A percentile compares a stretch with the other conserved stretches of the same genome.
Evolutionary conservation across 1,284 basidiomycete genomes (phyloP).

Genomic region (Sporisorium exsertum): DNA sequence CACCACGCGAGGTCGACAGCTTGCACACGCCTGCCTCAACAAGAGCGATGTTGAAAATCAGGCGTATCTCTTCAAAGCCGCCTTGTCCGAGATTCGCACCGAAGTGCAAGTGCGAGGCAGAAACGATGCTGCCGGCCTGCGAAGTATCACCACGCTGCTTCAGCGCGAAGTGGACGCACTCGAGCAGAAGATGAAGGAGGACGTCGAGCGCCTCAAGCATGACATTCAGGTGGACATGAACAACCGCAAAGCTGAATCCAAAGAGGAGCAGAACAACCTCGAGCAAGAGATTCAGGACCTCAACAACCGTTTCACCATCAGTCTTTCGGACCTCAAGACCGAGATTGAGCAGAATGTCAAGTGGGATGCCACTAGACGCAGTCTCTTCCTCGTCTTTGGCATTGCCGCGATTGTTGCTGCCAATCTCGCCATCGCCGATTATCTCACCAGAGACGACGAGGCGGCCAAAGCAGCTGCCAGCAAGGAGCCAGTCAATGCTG

Average conservation of each 20-base stretch:
- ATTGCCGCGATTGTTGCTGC: slow-evolving; percentile 66
- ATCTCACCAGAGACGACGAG: slow-evolving; percentile 58
- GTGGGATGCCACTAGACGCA: slow-evolving; percentile 67
- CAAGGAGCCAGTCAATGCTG: slow-evolving; percentile 35
- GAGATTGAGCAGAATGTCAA: slow-evolving; percentile 69
- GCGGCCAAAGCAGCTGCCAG: slow-evolving; percentile 42
- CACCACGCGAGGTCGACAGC: slow-evolving; percentile 80
- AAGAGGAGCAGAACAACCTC: slow-evolving; percentile 84
- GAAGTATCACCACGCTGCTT: slow-evolving; percentile 79
- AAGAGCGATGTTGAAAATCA: slow-evolving; percentile 79
- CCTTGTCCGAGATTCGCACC: slow-evolving; percentile 87
- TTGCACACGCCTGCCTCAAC: slow-evolving; percentile 80
- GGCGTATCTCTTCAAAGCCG: slow-evolving; percentile 95
- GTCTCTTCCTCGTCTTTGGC: slow-evolving; percentile 66
- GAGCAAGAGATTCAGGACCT: slow-evolving; percentile 87
- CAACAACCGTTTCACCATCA: slow-evolving; percentile 69
- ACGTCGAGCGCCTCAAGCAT: slow-evolving; percentile 87
- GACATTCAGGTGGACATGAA: slow-evolving; percentile 97
- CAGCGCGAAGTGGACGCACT: slow-evolving; percentile 89
- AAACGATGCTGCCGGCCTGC: slow-evolving; percentile 85
- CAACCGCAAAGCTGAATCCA: slow-evolving; percentile 91
- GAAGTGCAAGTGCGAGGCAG: slow-evolving; percentile 85
- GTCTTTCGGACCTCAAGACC: slow-evolving; percentile 66
- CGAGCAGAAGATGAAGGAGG: slow-evolving; percentile 92
- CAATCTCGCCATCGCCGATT: slow-evolving; percentile 66